Evolutionary conservation across 495 filamentous ascomycete genomes (phyloP), one percentile per base, ranked within the genome.

Genomic region (Diplogelasinospora grovesii): DNA sequence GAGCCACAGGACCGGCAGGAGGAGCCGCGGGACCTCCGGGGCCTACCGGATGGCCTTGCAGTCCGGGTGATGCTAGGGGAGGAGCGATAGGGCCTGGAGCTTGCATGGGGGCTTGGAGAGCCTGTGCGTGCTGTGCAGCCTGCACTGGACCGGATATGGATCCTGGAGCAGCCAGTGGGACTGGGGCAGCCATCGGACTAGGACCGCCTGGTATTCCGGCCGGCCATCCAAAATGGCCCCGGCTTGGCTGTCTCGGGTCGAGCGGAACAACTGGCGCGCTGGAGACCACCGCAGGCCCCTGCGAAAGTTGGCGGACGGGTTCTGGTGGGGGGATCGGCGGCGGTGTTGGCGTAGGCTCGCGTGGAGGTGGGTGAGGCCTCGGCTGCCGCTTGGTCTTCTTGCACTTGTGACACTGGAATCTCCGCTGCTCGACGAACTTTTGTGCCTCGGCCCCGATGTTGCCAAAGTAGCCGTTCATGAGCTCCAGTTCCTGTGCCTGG

Each of bases 401-500:
- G 39, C 74, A 78, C 46, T 77, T 69, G 45, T 78, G 74, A 43
- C 74, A 78, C 42, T 77, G 73, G 37, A 68, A 67, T 27, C 57
- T 65, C 29, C 72, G 63, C 46, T 75, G 70, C 8, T 70, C 65
- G 20, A 70, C 57, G 39, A 75, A 70, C 43, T 60, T 69, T 41
- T 60, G 57, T 1, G 61, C 69, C 48, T 66, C 64, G 1, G 60
- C 53, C 22, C 61, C 60, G 4, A 66, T 29, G 20, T 55, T 57
- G 10, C 59, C 62, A 22, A 50, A 53, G 25, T 68, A 58, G 5
- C 64, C 66, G 43, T 73, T 71, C 3, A 57, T 60, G 4, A 69
- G 54, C 25, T 64, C 50, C 10, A 56, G 57, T 21, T 66, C 65
- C 37, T 69, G 62, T 8, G 41, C 29, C 36, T 64, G 55, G 34